Percentiles rank a stretch among this genome's conserved stretches.
Conservation (phyloP, 805 yeast species). For the Jamesozyma piceae region DNA sequence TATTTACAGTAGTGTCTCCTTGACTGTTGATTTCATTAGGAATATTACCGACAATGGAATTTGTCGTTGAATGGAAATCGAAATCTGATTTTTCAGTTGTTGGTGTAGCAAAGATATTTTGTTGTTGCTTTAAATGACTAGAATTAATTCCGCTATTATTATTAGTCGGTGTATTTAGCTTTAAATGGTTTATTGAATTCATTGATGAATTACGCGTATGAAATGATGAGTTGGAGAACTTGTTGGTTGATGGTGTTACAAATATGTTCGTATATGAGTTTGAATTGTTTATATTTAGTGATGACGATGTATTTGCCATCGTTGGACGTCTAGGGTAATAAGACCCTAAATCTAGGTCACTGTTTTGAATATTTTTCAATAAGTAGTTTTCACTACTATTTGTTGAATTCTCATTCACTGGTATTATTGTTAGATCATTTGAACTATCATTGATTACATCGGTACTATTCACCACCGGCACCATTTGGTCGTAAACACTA, state of each 20-base stretch:
- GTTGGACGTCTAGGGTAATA: conserved; percentile 18
- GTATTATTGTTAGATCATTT: background rate
- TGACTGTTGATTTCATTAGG: background rate
- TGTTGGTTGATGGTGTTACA: background rate
- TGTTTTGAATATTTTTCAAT: conserved; percentile 14
- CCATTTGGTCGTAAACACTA: conserved; percentile 7
- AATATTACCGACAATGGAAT: too few relatives aligned
- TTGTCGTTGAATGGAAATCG: background rate
- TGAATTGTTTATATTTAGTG: background rate
- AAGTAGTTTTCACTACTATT: conserved; percentile 9
- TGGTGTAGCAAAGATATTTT: conserved; percentile 7
- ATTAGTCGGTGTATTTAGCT: background rate
- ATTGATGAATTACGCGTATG: background rate
- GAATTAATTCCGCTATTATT: background rate
- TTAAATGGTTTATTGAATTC: background rate
- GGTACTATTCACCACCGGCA: conserved; percentile 4
- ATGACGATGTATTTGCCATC: background rate
- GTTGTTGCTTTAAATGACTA: background rate
- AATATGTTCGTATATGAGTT: background rate
- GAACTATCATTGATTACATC: background rate
- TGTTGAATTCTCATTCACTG: conserved; percentile 1
- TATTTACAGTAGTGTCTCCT: background rate
- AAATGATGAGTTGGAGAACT: background rate
- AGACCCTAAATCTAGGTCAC: conserved; percentile 23
- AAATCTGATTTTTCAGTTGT: conserved; percentile 3